phyloP scores from a whole-genome alignment of 2,329 filamentous ascomycete species.

The Hypoxylon rubiginosum region DNA sequence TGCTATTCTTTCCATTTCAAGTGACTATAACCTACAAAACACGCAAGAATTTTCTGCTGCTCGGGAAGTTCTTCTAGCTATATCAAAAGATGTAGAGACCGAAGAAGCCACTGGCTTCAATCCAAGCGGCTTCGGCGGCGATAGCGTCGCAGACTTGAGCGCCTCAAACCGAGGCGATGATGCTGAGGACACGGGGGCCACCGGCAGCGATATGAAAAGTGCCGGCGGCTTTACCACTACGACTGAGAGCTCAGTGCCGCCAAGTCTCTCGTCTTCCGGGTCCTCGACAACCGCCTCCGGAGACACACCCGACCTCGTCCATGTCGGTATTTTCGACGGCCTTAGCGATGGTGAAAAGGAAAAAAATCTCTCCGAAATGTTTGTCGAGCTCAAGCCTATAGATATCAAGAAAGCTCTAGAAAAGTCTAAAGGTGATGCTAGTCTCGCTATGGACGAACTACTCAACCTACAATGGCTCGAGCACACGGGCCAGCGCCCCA shows the following conservation, averaged over 20 bases:
- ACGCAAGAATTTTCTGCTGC: slow-evolving; percentile 66
- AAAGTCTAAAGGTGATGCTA: slow-evolving; percentile 76
- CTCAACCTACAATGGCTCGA: slow-evolving; percentile 84
- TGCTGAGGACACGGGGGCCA: slow-evolving; percentile 19
- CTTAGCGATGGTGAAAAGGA: slow-evolving; percentile 74
- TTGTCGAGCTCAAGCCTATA: slow-evolving; percentile 75
- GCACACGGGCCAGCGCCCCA: slow-evolving; percentile 72
- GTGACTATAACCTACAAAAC: slow-evolving; percentile 76
- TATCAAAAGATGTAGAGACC: slow-evolving; percentile 73
- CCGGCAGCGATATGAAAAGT: slow-evolving; percentile 48
- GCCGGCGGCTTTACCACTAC: slow-evolving; percentile 45
- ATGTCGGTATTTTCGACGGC: slow-evolving; percentile 52
- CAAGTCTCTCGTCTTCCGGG: slow-evolving; percentile 41
- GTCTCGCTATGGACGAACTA: slow-evolving; percentile 81
- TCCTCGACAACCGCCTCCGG: slow-evolving; percentile 43
- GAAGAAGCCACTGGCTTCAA: slow-evolving; percentile 85
- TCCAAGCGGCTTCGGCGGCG: slow-evolving; percentile 76
- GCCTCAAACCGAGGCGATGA: slow-evolving; percentile 35
- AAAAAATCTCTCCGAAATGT: slow-evolving; percentile 75
- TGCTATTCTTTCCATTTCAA: slow-evolving; percentile 79
- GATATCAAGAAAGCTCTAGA: slow-evolving; percentile 76
- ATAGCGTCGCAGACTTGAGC: slow-evolving; percentile 42
- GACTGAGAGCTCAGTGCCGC: slow-evolving; percentile 46
- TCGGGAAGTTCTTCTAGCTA: slow-evolving; percentile 70
- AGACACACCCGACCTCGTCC: slow-evolving; percentile 46